A percentile compares a stretch with the other conserved stretches of the same genome.
phyloP scores from a whole-genome alignment of 1,284 basidiomycete species.

The Moesziomyces globuligerus region DNA sequence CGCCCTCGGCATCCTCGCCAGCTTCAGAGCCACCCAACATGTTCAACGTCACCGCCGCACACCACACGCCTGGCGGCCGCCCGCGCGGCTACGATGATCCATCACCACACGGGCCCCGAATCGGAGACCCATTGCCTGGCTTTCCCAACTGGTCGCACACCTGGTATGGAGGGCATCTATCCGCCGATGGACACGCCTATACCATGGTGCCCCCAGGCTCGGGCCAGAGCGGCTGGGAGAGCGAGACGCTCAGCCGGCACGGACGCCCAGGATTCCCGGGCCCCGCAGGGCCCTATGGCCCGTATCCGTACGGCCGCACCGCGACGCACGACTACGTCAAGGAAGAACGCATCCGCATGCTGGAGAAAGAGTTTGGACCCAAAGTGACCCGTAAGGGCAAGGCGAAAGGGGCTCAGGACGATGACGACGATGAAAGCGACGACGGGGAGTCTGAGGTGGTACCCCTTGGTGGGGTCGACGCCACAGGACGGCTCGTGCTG shows the following conservation, averaged over 20 bases:
- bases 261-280: constrained; percentile 5
- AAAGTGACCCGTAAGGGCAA: constrained; percentile 41
- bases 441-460: constrained; percentile 27
- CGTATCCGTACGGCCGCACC: constrained; percentile 19
- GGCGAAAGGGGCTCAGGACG: constrained; percentile 14
- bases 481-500: constrained; percentile 34
- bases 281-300: constrained; percentile 4
- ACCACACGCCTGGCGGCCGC: constrained; percentile 37
- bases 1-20: constrained; percentile 19
- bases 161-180: constrained; percentile 60
- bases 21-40: constrained; percentile 43
- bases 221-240: constrained; percentile 58
- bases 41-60: constrained; percentile 48
- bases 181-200: constrained; percentile 60
- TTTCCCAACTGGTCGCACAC: constrained; percentile 53
- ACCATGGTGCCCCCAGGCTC: constrained; percentile 50
- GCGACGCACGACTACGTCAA: constrained; percentile 43
- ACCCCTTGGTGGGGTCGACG: constrained; percentile 40
- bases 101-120: constrained; percentile 2
- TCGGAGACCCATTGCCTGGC: constrained; percentile 46
- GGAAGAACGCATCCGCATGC: constrained; percentile 58
- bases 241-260: constrained; percentile 44
- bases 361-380: constrained; percentile 58
- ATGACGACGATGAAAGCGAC: constrained; percentile 29
- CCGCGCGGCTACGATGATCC: constrained; percentile 10